These are phyloP conservation scores for Globisporangium nodosum DNA, from an alignment of 352 stramenopile species.

Conservation along the genomic window DNA sequence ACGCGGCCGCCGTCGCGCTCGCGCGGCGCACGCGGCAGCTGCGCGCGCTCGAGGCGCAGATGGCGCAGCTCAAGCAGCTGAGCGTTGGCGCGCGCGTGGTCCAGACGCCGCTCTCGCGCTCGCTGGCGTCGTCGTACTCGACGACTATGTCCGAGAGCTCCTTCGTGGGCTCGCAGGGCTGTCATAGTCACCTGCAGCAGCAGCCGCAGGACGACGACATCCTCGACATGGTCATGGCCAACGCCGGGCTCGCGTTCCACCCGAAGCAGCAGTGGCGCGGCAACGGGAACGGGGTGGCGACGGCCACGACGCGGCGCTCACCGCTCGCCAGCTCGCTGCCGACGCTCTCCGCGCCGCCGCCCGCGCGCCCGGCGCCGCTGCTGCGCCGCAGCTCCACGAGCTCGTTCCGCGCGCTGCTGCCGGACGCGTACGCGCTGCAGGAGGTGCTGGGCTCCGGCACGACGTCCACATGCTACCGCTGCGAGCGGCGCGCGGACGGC, in stretches of 20 bases:
- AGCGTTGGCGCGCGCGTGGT: not conserved
- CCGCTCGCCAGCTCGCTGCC: conserved; percentile 4
- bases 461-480: conserved; percentile 70
- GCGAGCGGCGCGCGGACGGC: conserved; percentile 34
- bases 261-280: conserved; percentile 13
- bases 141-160: conserved; percentile 39
- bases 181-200: not conserved
- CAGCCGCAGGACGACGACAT: conserved; percentile 23
- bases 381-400: conserved; percentile 12
- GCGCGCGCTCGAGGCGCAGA: conserved; percentile 12
- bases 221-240: conserved; percentile 25
- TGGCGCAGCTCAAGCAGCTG: conserved; percentile 8
- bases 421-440: conserved; percentile 43
- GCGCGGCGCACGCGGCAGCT: conserved; percentile 8
- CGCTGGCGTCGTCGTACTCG: conserved; percentile 16
- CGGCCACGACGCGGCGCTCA: not conserved
- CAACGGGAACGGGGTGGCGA: not conserved
- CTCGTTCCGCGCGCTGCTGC: conserved; percentile 35
- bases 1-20: conserved; percentile 2
- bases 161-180: conserved; percentile 19
- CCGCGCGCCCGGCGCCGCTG: not conserved
- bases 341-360: not conserved
- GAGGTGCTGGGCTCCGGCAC: conserved; percentile 60
- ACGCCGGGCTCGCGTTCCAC: conserved; percentile 10
- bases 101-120: conserved; percentile 10